Evolutionary conservation across 352 stramenopile species (phyloP).

Genomic region (Phytophthora agathidicida): DNA sequence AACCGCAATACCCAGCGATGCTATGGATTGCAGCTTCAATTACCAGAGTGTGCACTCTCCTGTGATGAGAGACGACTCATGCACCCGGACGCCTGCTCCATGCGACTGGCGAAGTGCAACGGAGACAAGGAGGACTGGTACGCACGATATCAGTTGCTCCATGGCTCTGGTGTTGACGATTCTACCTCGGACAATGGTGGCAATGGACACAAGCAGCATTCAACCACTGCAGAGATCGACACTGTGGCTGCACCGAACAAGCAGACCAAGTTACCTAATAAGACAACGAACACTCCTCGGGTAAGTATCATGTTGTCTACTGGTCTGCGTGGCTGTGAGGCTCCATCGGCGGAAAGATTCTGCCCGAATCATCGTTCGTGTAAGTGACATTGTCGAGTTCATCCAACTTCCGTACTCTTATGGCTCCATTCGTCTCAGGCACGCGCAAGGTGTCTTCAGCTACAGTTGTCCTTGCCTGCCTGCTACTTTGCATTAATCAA

Average conservation of each 20-base stretch:
- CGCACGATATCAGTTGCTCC: neutral
- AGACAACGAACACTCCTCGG: no score
- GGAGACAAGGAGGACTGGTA: neutral
- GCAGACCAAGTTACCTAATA: no score
- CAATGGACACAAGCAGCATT: no score
- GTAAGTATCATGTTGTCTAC: neutral
- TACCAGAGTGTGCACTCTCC: neutral
- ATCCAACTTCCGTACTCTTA: neutral
- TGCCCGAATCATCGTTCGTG: neutral
- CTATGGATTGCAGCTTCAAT: no score
- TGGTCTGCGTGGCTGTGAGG: neutral
- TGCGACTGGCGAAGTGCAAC: slow-evolving; percentile 1
- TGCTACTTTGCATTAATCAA: neutral
- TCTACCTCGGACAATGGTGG: no score
- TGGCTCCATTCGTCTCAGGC: neutral
- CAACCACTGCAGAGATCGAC: no score
- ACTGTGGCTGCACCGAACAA: no score
- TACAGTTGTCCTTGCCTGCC: neutral
- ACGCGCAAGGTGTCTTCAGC: neutral
- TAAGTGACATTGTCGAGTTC: neutral
- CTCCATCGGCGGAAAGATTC: slow-evolving; percentile 3
- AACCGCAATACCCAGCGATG: no score
- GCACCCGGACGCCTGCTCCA: neutral
- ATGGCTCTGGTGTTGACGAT: no score
- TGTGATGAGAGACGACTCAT: neutral